Evolutionary conservation across 495 filamentous ascomycete genomes (phyloP), one percentile per base, ranked within the genome.

Genomic region (Clohesyomyces aquaticus): DNA sequence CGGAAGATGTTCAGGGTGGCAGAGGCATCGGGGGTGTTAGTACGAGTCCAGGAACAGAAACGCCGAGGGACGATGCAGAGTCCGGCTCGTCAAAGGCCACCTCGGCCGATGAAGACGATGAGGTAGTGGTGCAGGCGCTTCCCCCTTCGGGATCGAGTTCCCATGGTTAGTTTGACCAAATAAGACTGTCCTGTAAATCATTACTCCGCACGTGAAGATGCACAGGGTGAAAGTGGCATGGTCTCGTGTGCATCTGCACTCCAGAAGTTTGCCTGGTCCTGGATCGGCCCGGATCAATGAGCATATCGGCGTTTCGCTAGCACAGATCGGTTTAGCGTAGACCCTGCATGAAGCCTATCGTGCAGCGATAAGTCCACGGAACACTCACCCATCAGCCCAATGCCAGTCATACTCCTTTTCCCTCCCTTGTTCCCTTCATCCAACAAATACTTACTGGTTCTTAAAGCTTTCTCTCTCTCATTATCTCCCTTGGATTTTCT

Each of bases 41-140:
- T 27, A 43, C 49, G 10, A 35, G 54, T 29, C 16, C 19, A 12
- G 59, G 54, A 22, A 32, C 59, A 23, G 22, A 42, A 32, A 41
- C 38, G 0, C 42, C 29, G 22, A 32, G 45, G 22, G 22, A 46
- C 3, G 29, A 55, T 19, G 29, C 26, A 29, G 11, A 14, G 22
- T 9, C 26, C 16, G 42, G 45, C 32, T 38, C 32, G 6, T 6
- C 14, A 14, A 6, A 38, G 32, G 6, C 14, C 14, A 38, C 6
- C 32, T 6, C 14, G 14, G 32, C 6, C 6, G 6, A 6, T 38
- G 32, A 38, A 14, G 32, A 38, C 6, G 14, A 14, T 14, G 32
- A 38, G 14, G 32, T 14, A 6, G 32, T 6, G 6, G 14, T 6
- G 32, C 6, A 38, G 6, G 32, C 32, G 14, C 14, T 38, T 38